These are phyloP conservation scores for Rhizoclosmatium sp. DNA, from an alignment of 192 early-diverging fungal species.

Conservation along the genomic window DNA sequence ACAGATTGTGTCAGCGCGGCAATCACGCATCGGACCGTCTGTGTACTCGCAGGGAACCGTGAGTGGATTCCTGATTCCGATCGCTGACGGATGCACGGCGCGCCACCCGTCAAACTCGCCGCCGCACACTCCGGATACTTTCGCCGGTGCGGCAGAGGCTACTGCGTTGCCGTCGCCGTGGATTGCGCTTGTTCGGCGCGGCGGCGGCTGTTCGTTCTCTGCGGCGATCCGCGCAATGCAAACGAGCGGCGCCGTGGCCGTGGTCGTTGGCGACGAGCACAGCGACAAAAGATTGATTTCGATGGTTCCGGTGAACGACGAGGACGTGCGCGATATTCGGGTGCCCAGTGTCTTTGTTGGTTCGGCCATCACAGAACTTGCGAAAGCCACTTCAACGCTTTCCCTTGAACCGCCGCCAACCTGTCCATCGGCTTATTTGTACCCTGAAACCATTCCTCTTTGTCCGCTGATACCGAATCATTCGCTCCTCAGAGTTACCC, in stretches of 20 bases:
- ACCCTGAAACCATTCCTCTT: neutral
- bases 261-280: constrained; percentile 76
- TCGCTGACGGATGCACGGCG: neutral
- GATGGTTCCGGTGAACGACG: neutral
- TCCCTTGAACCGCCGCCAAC: no score
- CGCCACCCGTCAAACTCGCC: neutral
- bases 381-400: no score
- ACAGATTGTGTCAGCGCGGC: neutral
- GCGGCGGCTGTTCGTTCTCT: constrained; percentile 80
- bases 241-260: constrained; percentile 79
- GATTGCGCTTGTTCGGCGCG: constrained; percentile 87
- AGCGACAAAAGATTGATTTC: neutral
- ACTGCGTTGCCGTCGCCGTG: constrained; percentile 42
- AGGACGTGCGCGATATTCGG: neutral
- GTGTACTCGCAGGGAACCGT: neutral
- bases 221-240: constrained; percentile 95
- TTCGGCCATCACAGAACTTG: no score
- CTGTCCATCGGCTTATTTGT: no score
- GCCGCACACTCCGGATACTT: neutral
- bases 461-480: neutral
- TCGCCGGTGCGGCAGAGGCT: neutral
- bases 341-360: neutral
- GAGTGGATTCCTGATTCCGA: neutral
- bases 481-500: neutral
- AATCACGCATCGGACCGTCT: neutral